These are phyloP conservation scores for Tritrichomonas foetus DNA, from an alignment of 208 protist genomes.

Conservation along the genomic window DNA sequence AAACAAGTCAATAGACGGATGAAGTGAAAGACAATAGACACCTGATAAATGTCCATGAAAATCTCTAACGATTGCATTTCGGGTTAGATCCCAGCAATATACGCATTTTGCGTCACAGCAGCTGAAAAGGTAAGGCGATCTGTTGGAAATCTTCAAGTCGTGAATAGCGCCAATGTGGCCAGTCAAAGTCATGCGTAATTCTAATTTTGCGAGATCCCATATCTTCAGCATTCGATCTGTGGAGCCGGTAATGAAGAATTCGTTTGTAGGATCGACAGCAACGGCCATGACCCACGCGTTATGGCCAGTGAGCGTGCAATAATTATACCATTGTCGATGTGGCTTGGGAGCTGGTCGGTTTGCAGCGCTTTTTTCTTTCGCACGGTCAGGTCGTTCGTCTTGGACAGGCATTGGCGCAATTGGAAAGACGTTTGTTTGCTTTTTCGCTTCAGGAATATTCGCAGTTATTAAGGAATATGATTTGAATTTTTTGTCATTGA, in stretches of 20 bases:
- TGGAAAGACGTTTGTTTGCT: not conserved
- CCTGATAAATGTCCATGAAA: conserved; percentile 90
- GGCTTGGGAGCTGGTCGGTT: not conserved
- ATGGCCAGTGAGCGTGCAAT: not conserved
- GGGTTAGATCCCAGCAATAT: conserved; percentile 98
- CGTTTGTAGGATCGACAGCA: conserved; percentile 91
- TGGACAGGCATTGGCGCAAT: not conserved
- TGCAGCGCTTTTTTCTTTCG: not conserved
- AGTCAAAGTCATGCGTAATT: conserved; percentile 93
- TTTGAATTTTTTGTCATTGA: not conserved
- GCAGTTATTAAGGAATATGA: not conserved
- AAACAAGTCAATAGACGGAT: conserved; percentile 92
- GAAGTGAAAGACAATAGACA: conserved; percentile 69
- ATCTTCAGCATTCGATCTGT: conserved; percentile 79
- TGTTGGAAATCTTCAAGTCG: conserved; percentile 66
- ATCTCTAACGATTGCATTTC: conserved; percentile 69
- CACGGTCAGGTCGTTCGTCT: not conserved
- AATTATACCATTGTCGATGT: conserved; percentile 33
- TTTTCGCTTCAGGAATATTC: not conserved
- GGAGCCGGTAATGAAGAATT: conserved; percentile 95
- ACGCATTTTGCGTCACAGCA: conserved; percentile 93
- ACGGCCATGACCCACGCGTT: conserved; percentile 80
- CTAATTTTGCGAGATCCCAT: conserved; percentile 88
- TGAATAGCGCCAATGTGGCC: conserved; percentile 80
- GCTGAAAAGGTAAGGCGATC: conserved; percentile 96